Evolutionary conservation across 306 rosid species (phyloP), one percentile per base, ranked within the genome.

Genomic region (Quercus bicolor): DNA sequence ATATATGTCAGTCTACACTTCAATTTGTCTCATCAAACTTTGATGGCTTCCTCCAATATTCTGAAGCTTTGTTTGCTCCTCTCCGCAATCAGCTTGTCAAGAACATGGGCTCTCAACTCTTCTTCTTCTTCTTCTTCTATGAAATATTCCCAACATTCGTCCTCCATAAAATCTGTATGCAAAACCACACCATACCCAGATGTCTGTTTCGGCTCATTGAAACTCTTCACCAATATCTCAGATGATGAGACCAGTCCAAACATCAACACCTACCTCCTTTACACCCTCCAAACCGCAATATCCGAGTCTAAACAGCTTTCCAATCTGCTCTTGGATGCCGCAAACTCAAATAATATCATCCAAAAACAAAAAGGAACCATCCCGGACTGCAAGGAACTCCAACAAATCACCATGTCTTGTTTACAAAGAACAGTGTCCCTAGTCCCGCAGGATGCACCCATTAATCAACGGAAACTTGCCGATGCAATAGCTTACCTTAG

Each of bases 301-400:
- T 86, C 92, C 0, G 89, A 93, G 76, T 81, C 92, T 70, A 76
- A 79, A 64, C 85, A 93, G 60, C 89, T 93, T 66, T 85, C 91
- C n/a, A 72, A 62, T 73, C 80, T 86, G 13, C 70, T 93, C 77
- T 71, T 71, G 52, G 73, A 75, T 64, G 90, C 87, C 0, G 84
- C 82, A 4, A 78, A 75, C n/a, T 43, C 76, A 5, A 37, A 37
- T 2, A 82, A 72, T 83, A 85, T 93, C 73, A 72, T 85, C 29
- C 92, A 93, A 82, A 90, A 91, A 40, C 89, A 89, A 72, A 89
- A 29, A 78, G 96, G 96, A 62, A 72, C 94, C 34, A 33, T 93
- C 55, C 88, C 88, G 73, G 97, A 90, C 77, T 90, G 97, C 68
- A 70, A 78, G 52, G 94, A 93, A 43, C 96, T 93, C n/a, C 92